Base-by-base conservation (phyloP, 75 land plant genomes). In the Pinus albicaulis region DNA sequence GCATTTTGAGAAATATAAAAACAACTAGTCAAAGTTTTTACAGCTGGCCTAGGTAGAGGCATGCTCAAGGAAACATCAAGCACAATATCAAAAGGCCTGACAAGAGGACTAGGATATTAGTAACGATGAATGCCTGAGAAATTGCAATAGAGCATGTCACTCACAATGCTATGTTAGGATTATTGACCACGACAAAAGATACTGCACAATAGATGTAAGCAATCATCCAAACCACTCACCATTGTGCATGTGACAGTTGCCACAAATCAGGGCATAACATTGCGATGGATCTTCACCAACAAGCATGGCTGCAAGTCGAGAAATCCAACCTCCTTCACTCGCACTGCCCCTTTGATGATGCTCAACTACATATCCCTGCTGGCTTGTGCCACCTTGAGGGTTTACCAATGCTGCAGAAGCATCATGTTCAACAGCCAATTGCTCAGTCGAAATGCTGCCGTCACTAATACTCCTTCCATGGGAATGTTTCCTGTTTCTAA, bases 241-340 rank as follows among this genome's bases (percentile, higher is more conserved):
- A 80, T 98, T 98, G 76, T 98, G 99, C 85, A 89, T 91, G 56
- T 84, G 92, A 76, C 99, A 98, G 77, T 92, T 95, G 59, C 87
- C 83, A 85, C 99, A 98, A n/a, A 98, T 95, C 10, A 98, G 92
- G 17, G 99, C 99, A 81, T 92, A 98, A 77, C 94, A 92, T 75
- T 98, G 98, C 22, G 95, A 81, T 58, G 99, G 99, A 77, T 98
- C 98, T 78, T 98, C 99, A 26, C 98, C 99, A 73, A 98, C 99
- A 76, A 98, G 96, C 87, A 98, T 80, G 69, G 99, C 99, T 10
- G 98, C 99, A 76, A 98, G 64, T 25, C 93, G 80, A 77, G 95
- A 91, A 79, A 98, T 56, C 98, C 95, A 95, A 22, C 98, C 96
- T n/a, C 92, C 93, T 65, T 89, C 89, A 79, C 82, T 60, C 19